Evolutionary conservation across 441 rosid species (phyloP), one percentile per base, ranked within the genome.

Genomic region (Brassica balearica): DNA sequence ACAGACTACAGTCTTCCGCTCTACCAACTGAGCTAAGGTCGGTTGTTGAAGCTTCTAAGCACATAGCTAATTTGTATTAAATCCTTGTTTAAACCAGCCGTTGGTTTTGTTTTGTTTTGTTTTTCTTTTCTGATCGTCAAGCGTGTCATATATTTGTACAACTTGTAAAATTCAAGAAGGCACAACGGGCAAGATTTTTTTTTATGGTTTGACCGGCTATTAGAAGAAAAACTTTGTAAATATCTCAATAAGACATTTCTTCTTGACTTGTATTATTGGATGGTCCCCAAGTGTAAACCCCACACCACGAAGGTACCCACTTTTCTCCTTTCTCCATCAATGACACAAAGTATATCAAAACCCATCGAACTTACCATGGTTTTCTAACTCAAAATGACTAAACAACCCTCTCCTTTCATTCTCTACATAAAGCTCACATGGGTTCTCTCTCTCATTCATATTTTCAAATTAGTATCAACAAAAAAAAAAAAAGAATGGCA

Each of bases 11-110:
- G 90, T 87, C 90, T 84, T 90, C 93, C 91, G 88, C 94, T 89
- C 91, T 89, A 51, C 88, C 91, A 88, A 91, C 91, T 89, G 91
- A 89, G 91, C 91, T 85, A 91, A 92, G 94, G 91, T 88, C 89
- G 87, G 92, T 2, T 76, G 6, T 48, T 11, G 48, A 1, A 41
- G 2, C 1, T 8, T 41, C 5, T 4, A 3, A 43, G 14, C 14
- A 0, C 53, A 12, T 11, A 41, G 4, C 6, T 1, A 11, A 12
- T 43, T 43, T 43, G 53, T 43, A 43, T 1, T 43, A 11, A 55
- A 8, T 10, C 19, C 2, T 17, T 17, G 22, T 53, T 15, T 3
- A 53, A 53, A 15, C 9, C 3, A 6, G 59, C 20, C 9, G 3
- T 15, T 53, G 8, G 19, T 14, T 53, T 53, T 53, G 17, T 14